phyloP scores from a whole-genome alignment of 2,329 filamentous ascomycete species.

The Daldinia eschscholtzii region DNA sequence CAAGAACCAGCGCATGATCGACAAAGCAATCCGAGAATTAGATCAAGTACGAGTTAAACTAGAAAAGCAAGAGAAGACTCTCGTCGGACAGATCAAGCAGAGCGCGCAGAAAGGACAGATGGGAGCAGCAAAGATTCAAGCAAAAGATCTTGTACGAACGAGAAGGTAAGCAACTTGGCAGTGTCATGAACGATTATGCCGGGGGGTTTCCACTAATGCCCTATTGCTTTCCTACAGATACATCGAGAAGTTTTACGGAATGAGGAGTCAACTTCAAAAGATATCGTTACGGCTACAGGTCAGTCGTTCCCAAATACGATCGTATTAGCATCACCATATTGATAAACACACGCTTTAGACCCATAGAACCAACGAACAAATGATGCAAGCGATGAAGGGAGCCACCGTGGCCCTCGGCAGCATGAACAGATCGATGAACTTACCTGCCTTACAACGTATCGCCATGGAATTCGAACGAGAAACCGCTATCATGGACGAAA shows the following conservation, averaged over 20 bases:
- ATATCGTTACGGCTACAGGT: conserved; percentile 96
- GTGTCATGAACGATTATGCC: background rate
- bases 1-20: conserved; percentile 95
- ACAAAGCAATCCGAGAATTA: conserved; percentile 96
- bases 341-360: conserved; percentile 68
- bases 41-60: conserved; percentile 95
- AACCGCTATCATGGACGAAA: conserved; percentile 99
- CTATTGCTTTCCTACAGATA: conserved; percentile 68
- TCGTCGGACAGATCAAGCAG: conserved; percentile 96
- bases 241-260: conserved; percentile 97
- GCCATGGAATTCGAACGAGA: conserved; percentile 99
- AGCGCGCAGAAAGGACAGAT: conserved; percentile 98
- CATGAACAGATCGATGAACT: conserved; percentile 99
- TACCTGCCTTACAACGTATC: conserved; percentile 93
- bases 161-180: conserved; percentile 67
- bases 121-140: conserved; percentile 98
- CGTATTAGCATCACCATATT: conserved; percentile 2
- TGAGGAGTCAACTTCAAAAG: conserved; percentile 96
- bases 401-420: conserved; percentile 91
- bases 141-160: conserved; percentile 94
- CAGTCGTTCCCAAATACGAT: conserved; percentile 40
- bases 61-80: conserved; percentile 98
- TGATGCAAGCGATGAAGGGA: conserved; percentile 99
- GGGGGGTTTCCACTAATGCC: conserved; percentile 6
- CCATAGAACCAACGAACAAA: conserved; percentile 97